Base-by-base conservation (phyloP, 2,329 filamentous ascomycete genomes). In the Xylaria sp. region DNA sequence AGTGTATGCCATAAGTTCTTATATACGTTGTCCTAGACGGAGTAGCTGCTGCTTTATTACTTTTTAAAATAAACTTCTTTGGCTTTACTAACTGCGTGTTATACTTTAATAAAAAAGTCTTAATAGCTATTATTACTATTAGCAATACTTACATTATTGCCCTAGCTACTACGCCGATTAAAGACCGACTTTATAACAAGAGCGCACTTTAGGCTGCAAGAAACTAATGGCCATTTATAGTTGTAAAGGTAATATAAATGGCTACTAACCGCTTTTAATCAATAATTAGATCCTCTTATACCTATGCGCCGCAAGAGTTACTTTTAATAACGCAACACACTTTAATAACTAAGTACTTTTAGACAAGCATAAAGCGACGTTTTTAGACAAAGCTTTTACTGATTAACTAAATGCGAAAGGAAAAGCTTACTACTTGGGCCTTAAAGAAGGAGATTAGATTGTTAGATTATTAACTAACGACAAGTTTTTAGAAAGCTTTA, bases 221-320 rank as follows among this genome's bases (percentile, higher is more conserved):
- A 53, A 53, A 53, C 25, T 53, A 53, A 53, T 53, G 25, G 50
- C 50, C 25, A 53, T 53, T 53, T 53, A 53, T 53, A 18, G 3
- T 29, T 8, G 12, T 2, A 23, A 18, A 29, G 13, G 23, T 18
- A 32, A 5, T 29, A 32, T 53, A 53, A 53, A 53, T 32, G 18
- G 50, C 25, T 4, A 51, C 16, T 6, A 29, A 16, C 1, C 2
- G 48, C 25, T 18, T 53, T 53, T 32, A 12, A 4, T 53, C 3
- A 53, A 29, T 53, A 5, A 53, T 29, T 16, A 32, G 25, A 29
- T 53, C 1, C 6, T n/a, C 1, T 18, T 18, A 18, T 53, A 18
- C 29, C 18, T 53, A 18, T 53, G 12, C 29, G n/a, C 13, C 10
- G 27, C 25, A 16, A 5, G 12, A 32, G 27, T 53, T 53, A 53